phyloP scores from a whole-genome alignment of 805 yeast species.

The Wickerhamomyces rabaulensis region DNA sequence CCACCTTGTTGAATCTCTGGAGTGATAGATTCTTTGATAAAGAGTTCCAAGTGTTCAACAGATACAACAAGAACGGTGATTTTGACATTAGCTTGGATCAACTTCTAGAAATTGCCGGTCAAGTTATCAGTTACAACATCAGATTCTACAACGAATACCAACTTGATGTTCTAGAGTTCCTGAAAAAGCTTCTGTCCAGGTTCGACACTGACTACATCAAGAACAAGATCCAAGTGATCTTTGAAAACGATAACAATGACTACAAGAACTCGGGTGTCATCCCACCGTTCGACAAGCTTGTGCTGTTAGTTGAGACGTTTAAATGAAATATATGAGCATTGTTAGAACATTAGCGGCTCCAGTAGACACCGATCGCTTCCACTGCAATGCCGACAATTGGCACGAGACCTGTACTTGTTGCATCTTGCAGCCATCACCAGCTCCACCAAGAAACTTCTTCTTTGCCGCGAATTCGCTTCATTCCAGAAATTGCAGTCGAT shows the following conservation, averaged over 20 bases:
- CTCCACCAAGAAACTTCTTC: too few species aligned
- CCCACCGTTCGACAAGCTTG: slow-evolving; percentile 23
- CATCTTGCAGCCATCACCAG: too few species aligned
- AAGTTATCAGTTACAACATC: slow-evolving; percentile 53
- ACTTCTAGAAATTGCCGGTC: slow-evolving; percentile 38
- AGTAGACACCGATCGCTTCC: too few species aligned
- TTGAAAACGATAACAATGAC: slow-evolving; percentile 24
- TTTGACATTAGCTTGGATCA: slow-evolving; percentile 29
- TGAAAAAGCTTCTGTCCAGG: slow-evolving; percentile 36
- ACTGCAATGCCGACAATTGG: too few species aligned
- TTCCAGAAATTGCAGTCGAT: too few species aligned
- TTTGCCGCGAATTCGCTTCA: too few species aligned
- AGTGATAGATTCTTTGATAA: slow-evolving; percentile 7
- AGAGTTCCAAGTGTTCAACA: slow-evolving; percentile 11
- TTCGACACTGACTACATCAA: slow-evolving; percentile 28
- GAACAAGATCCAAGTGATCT: slow-evolving; percentile 23
- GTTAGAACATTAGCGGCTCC: too few species aligned
- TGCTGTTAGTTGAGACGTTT: slow-evolving; percentile 1
- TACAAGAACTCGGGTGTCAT: slow-evolving; percentile 20
- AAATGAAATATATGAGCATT: background rate
- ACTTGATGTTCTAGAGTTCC: slow-evolving; percentile 35
- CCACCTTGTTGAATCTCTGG: slow-evolving; percentile 41
- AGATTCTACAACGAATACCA: slow-evolving; percentile 61
- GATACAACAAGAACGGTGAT: slow-evolving; percentile 13
- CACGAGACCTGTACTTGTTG: too few species aligned